Evolutionary conservation across 352 stramenopile genomes (phyloP).

Genomic region (Pythium dissimile): DNA sequence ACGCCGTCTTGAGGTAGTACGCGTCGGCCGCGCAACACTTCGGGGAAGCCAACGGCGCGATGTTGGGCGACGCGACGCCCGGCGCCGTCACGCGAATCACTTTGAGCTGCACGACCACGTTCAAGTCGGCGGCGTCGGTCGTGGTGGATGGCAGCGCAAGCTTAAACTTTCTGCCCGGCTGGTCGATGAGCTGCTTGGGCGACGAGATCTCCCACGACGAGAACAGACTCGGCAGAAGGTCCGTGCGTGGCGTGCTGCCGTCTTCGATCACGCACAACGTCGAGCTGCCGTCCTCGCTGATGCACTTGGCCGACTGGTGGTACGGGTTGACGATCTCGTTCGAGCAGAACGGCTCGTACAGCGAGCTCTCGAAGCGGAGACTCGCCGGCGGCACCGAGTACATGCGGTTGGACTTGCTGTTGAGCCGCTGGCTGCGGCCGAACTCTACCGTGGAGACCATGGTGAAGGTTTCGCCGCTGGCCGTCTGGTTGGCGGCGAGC

Average conservation of each 20-base stretch:
- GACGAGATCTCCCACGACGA: slow-evolving; percentile 8
- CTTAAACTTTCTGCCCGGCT: not conserved
- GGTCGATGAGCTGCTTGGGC: not conserved
- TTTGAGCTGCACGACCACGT: slow-evolving; percentile 2
- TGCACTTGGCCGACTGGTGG: slow-evolving; percentile 8
- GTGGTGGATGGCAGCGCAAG: not conserved
- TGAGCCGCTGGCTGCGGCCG: not conserved
- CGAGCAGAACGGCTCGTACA: not conserved
- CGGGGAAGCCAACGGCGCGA: not conserved
- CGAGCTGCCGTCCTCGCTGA: not conserved
- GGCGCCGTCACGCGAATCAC: not conserved
- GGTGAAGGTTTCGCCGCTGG: not conserved
- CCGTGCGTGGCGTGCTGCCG: not conserved
- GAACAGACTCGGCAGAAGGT: slow-evolving; percentile 10
- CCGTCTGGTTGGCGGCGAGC: not conserved
- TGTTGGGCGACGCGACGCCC: not conserved
- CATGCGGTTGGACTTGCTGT: not conserved
- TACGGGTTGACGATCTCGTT: slow-evolving; percentile 8
- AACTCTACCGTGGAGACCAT: not conserved
- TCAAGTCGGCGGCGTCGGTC: slow-evolving; percentile 1
- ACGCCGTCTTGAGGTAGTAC: not conserved
- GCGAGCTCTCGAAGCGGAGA: not conserved
- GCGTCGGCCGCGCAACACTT: not conserved
- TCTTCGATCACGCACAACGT: slow-evolving; percentile 5
- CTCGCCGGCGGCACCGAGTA: not conserved